These are phyloP conservation scores for Dorcoceras hygrometricum DNA, from an alignment of 257 asterid species.

Conservation along the genomic window DNA sequence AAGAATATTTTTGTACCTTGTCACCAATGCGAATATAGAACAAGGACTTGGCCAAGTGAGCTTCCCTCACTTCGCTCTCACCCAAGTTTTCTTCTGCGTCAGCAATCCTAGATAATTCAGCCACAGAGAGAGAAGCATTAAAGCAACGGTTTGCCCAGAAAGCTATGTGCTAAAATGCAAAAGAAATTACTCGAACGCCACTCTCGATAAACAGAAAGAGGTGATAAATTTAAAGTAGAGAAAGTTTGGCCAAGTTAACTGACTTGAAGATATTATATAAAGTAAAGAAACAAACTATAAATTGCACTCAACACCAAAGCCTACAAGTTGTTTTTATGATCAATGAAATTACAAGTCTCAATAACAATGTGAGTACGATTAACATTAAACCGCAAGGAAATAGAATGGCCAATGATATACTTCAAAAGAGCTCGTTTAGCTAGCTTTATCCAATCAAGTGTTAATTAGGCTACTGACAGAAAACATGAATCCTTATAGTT, in stretches of 20 bases:
- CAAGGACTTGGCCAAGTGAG: slow-evolving; percentile 83
- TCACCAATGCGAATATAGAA: slow-evolving; percentile 73
- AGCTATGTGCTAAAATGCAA: not conserved
- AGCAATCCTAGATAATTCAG: slow-evolving; percentile 58
- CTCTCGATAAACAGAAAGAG: not conserved
- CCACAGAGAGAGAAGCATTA: slow-evolving; percentile 21
- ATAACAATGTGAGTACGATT: not conserved
- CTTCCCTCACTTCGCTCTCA: slow-evolving; percentile 95
- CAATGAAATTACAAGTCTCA: not conserved
- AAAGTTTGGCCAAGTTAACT: not conserved
- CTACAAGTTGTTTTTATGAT: not conserved
- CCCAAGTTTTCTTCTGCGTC: slow-evolving; percentile 96
- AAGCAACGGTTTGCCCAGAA: not conserved
- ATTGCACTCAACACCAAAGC: not conserved
- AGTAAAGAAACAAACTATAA: not conserved
- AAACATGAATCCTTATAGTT: not conserved
- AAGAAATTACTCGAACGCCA: not conserved
- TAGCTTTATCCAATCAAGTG: not conserved
- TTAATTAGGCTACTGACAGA: not conserved
- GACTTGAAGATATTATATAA: not conserved
- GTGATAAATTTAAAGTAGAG: not conserved
- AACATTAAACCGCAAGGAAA: not conserved
- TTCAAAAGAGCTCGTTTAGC: not conserved
- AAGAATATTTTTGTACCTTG: slow-evolving; percentile 38
- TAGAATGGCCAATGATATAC: not conserved